These are phyloP conservation scores for Chrysoporthe cubensis DNA, from an alignment of 2,329 filamentous ascomycete genomes.

Conservation along the genomic window DNA sequence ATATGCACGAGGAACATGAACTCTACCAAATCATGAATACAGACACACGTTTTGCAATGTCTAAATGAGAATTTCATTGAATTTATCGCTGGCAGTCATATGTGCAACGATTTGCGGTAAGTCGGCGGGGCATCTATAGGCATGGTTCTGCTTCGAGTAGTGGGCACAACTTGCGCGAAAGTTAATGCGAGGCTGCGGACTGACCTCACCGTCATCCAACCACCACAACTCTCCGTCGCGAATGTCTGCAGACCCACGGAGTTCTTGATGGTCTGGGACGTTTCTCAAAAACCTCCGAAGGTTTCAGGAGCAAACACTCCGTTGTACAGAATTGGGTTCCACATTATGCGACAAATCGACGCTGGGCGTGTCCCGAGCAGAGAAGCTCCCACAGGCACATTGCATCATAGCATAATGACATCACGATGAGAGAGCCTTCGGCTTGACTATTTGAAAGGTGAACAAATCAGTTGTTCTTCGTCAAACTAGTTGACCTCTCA, in stretches of 20 bases:
- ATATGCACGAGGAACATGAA: not conserved
- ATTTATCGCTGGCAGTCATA: no score
- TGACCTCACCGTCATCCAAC: not conserved
- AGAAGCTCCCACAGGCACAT: not conserved
- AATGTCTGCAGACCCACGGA: not conserved
- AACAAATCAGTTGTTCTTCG: not conserved
- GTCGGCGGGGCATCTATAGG: no score
- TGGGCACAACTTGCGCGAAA: not conserved
- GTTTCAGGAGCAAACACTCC: not conserved
- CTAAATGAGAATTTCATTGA: no score
- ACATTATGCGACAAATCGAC: conserved; percentile 10
- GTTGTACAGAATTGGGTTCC: not conserved
- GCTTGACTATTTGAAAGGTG: not conserved
- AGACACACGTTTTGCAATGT: not conserved
- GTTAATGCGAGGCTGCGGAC: not conserved
- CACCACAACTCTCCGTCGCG: not conserved
- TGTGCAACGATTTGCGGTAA: no score
- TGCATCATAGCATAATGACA: conserved; percentile 16
- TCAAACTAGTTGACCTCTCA: not conserved
- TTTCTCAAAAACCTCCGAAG: not conserved
- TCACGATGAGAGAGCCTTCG: not conserved
- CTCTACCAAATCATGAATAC: not conserved
- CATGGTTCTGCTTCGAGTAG: not conserved
- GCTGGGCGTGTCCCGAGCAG: not conserved
- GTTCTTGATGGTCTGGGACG: not conserved